Conservation (phyloP, 2,329 filamentous ascomycete genomes). For the Pestalotiopsis sp. region DNA sequence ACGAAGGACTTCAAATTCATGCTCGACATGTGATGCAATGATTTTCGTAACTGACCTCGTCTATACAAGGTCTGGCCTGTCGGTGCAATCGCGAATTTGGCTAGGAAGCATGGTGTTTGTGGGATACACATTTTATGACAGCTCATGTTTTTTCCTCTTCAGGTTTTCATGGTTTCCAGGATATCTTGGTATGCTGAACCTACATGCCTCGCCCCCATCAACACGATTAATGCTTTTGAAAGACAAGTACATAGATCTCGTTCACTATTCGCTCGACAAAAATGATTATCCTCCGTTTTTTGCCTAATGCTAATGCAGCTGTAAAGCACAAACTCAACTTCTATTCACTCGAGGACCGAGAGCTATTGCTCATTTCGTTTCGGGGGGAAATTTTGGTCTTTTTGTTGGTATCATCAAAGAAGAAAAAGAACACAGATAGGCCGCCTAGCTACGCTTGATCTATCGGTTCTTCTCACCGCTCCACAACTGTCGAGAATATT, state of each 20-base stretch:
- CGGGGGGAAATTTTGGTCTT: neutral
- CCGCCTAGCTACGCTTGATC: neutral
- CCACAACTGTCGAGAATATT: neutral
- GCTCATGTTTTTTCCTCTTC: no score
- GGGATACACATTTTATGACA: no score
- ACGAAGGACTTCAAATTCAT: neutral
- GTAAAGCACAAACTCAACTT: neutral
- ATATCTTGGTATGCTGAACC: neutral
- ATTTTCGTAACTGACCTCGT: no score
- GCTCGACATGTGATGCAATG: neutral
- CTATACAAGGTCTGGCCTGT: no score
- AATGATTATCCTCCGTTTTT: neutral
- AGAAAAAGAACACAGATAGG: neutral
- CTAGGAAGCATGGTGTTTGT: no score
- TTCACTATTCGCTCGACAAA: neutral
- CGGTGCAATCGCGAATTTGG: no score
- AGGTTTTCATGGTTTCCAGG: no score
- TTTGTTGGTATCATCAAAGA: slow-evolving; percentile 5
- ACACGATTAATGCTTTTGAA: neutral
- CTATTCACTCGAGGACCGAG: neutral
- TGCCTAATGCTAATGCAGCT: neutral
- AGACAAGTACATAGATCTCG: neutral
- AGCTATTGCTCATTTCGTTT: neutral
- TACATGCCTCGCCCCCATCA: neutral
- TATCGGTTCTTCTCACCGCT: neutral